Base-by-base conservation (phyloP, 495 filamentous ascomycete genomes). In the Lasiosphaeriaceae sp. region DNA sequence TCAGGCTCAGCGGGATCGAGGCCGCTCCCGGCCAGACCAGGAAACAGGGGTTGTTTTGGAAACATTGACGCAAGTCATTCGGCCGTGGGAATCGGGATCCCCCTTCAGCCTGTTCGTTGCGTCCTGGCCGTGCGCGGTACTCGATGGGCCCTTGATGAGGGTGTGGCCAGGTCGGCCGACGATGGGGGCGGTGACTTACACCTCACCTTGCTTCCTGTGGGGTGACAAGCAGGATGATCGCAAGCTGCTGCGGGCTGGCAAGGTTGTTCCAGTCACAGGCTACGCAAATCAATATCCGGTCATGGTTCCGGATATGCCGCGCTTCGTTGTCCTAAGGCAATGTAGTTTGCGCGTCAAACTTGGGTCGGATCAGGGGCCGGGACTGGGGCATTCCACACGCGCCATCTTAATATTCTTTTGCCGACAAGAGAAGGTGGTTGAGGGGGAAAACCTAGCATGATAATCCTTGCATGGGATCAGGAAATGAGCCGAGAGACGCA, bases 141-240 rank as follows among this genome's bases (percentile, higher is more conserved):
- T 50, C 51, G 20, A 57, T 57, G 43, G 56, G 53, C 58, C 29
- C 16, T n/a, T 51, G 56, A 59, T 56, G 21, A 59, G 61, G 59
- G 35, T 61, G 37, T 52, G 46, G 49, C 51, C 59, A 45, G 43
- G 49, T 47, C 52, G 43, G 35, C 29, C 60, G 39, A 52, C 48
- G 34, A 63, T 67, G 56, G 67, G 60, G 64, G 57, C 64, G 44
- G 60, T 64, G 58, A 66, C 59, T 64, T 68, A 57, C 63, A 67
- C 63, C 16, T 66, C 61, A 59, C 48, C 59, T 51, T 64, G 59
- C 55, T 59, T 66, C 48, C 49, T 58, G 63, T 65, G 61, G 55
- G 55, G 67, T 66, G 61, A 54, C 53, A 56, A 49, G 59, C 56
- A 56, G 44, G 48, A 56, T 54, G 37, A 56, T 53, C 50, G 57